Base-by-base conservation (phyloP, 2,329 filamentous ascomycete species). In the Aspergillus melleus region DNA sequence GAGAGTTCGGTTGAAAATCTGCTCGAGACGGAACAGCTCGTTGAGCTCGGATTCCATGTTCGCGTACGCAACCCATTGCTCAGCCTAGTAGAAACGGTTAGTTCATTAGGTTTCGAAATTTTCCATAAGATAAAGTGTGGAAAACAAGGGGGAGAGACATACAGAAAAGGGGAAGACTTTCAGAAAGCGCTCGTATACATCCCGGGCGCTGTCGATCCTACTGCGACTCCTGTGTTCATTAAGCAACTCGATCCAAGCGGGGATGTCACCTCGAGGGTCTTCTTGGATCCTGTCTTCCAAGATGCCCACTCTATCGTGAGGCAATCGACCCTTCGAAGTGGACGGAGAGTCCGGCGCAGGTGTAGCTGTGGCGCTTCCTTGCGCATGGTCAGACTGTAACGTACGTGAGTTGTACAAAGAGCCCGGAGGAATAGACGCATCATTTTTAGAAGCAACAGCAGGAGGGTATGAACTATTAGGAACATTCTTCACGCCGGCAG, bases 271-370 rank as follows among this genome's bases (percentile, higher is more conserved):
- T 69, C 92, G 90, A 16, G 94, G 91, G 72, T 99, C 95, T 71
- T 97, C 91, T 73, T 90, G 89, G 74, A 98, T 90, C 72, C 94
- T 88, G 74, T 95, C 91, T 80, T 99, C 94, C 71, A 98, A 83
- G 60, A 93, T 86, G 59, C 89, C 88, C 68, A 94, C 83, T 65
- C 85, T 86, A 77, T 96, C 90, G 77, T 89, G 85, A 58, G 89
- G 86, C 64, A 89, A 79, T 63, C 87, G 84, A 66, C 84, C 80
- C 71, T 77, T 80, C 61, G 77, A 73, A 49, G 71, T 66, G 6
- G 75, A 74, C 53, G 83, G 77, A 61, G 79, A 77, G 64, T 80
- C 75, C 68, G 81, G 75, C 57, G 73, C 69, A 65, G 73, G 72
- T 58, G 73, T 75, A 64, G 74, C 70, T 54, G 69, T 71, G 61